Percentiles rank a stretch among this genome's conserved stretches.
These are phyloP conservation scores for Xerophyta viscosa DNA, from an alignment of 106 monocot species.

Conservation along the genomic window DNA sequence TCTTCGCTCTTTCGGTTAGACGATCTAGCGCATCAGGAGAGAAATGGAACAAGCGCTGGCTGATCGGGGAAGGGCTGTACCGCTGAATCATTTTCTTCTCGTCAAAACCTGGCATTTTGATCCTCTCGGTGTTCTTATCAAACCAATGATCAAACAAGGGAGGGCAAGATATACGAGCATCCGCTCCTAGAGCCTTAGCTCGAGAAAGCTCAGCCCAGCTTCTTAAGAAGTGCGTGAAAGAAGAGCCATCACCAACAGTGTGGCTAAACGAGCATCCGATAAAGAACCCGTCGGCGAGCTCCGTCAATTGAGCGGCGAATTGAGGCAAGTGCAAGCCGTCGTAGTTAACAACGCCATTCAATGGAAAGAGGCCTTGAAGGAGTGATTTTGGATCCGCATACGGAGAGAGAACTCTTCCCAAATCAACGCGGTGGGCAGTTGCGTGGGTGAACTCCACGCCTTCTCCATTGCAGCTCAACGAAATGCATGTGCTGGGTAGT, in stretches of 20 bases:
- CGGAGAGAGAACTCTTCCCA: not conserved
- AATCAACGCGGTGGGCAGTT: not conserved
- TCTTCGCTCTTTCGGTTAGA: not conserved
- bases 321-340: not conserved
- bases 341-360: not conserved
- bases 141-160: not conserved
- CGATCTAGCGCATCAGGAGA: not conserved
- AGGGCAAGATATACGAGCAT: not conserved
- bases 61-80: not conserved
- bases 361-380: not conserved
- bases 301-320: constrained; percentile 1
- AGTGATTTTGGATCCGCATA: not conserved
- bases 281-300: constrained; percentile 1
- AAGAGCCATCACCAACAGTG: not conserved
- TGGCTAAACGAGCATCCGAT: not conserved
- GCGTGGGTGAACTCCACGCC: not conserved
- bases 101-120: too few relatives aligned
- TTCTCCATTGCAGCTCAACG: not conserved
- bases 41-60: not conserved
- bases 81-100: too few relatives aligned
- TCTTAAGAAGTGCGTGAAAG: not conserved
- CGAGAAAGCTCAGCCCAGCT: not conserved
- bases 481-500: too few relatives aligned
- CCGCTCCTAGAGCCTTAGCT: not conserved
- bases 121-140: not conserved